Percentiles rank a stretch among this genome's conserved stretches.
phyloP scores from a whole-genome alignment of 768 basidiomycete species.

The Trametes coccinea region DNA sequence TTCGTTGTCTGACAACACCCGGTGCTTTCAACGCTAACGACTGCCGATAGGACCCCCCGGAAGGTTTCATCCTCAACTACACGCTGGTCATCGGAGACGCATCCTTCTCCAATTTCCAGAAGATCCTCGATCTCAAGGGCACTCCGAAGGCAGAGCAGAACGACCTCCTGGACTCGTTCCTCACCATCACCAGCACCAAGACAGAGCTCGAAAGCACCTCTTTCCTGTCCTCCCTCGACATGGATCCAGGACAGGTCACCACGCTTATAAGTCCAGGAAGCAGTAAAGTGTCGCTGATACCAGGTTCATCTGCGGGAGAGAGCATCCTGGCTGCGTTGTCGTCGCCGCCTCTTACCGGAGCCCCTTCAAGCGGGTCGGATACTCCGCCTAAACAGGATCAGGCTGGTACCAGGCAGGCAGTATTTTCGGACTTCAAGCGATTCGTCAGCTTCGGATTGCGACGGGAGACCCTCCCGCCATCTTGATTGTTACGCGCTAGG shows the following conservation, averaged over 20 bases:
- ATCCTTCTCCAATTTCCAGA: conserved; percentile 97
- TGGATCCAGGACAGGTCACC: conserved; percentile 77
- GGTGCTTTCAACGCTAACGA: neutral
- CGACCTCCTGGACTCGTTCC: conserved; percentile 85
- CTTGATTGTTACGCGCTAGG: neutral
- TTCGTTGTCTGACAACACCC: neutral
- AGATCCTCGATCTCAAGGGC: conserved; percentile 96
- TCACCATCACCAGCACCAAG: conserved; percentile 91
- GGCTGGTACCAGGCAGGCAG: conserved; percentile 58
- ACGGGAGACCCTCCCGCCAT: conserved; percentile 49
- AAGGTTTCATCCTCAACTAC: conserved; percentile 95
- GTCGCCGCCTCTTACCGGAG: conserved; percentile 59
- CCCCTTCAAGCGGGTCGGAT: conserved; percentile 64
- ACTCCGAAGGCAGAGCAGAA: conserved; percentile 86
- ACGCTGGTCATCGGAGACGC: conserved; percentile 92
- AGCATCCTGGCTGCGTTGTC: conserved; percentile 58
- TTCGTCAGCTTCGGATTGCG: conserved; percentile 89
- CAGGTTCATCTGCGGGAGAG: conserved; percentile 44
- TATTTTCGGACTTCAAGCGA: conserved; percentile 85
- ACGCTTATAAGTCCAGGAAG: conserved; percentile 65
- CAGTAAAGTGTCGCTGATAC: conserved; percentile 56
- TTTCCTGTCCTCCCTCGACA: conserved; percentile 91
- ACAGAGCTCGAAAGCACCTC: conserved; percentile 86
- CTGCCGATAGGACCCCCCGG: conserved; percentile 74
- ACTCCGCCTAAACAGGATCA: conserved; percentile 43